Conservation (phyloP, 805 yeast species). For the Lachancea sp. region DNA sequence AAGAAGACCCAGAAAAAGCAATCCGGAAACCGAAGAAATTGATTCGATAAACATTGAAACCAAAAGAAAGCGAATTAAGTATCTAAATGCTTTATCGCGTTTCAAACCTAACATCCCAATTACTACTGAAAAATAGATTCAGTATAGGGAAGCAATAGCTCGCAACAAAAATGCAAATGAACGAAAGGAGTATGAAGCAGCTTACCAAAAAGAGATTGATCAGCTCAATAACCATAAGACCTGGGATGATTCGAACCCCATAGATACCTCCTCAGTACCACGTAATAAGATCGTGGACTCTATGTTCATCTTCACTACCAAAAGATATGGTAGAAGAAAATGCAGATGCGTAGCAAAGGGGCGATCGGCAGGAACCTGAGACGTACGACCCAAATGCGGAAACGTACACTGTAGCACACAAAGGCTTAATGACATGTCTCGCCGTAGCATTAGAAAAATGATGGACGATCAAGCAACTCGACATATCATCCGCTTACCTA, state of each 20-base stretch:
- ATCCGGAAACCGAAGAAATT: too few relatives aligned
- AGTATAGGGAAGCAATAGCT: slow-evolving; percentile 10
- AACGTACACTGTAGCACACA: slow-evolving; percentile 12
- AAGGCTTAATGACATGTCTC: slow-evolving; percentile 13
- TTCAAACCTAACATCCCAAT: background rate
- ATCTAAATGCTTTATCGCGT: background rate
- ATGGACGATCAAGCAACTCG: slow-evolving; percentile 9
- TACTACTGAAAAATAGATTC: background rate
- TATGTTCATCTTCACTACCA: slow-evolving; percentile 13
- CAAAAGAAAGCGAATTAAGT: slow-evolving; percentile 1
- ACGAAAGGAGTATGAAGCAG: slow-evolving; percentile 5
- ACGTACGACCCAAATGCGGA: slow-evolving; percentile 10
- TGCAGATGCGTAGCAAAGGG: slow-evolving; percentile 13
- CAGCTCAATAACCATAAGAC: slow-evolving; percentile 14
- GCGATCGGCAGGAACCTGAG: slow-evolving; percentile 11
- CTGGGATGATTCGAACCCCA: slow-evolving; percentile 5
- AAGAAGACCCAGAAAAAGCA: too few relatives aligned
- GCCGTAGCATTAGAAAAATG: slow-evolving; percentile 7
- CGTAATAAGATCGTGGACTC: slow-evolving; percentile 8
- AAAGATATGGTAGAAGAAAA: slow-evolving; percentile 14
- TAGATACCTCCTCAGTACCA: slow-evolving; percentile 1
- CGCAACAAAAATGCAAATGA: slow-evolving; percentile 5
- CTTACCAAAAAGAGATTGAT: slow-evolving; percentile 13
- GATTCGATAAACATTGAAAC: too few relatives aligned
- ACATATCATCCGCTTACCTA: slow-evolving; percentile 10